Base-by-base conservation (phyloP, 768 basidiomycete species). In the Cyclocybe aegerita region DNA sequence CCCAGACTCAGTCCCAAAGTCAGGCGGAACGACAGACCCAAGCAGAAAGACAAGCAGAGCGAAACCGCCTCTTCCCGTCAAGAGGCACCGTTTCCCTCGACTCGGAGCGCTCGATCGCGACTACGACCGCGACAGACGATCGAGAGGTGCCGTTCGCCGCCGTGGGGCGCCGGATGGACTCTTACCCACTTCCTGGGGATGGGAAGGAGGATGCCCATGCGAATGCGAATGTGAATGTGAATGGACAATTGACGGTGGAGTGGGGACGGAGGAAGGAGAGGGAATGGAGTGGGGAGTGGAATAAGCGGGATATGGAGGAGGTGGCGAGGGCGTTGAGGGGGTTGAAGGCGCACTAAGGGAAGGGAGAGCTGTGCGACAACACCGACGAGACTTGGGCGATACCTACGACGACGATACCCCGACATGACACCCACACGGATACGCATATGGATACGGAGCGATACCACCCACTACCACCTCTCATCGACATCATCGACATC, bases 261-360 rank as follows among this genome's bases (percentile, higher is more conserved):
- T 65, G 47, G 47, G 62, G 66, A 15, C 60, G 60, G 35, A 51
- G 68, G 34, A 69, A 69, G 57, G 68, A 69, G 54, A 59, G 59
- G 41, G 71, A 71, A 43, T 72, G 71, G 71, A 71, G 66, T 47
- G 71, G 71, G 8, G 69, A 71, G 49, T 72, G 71, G 71, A 72
- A 72, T 51, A 39, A 67, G 15, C 54, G 52, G 47, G 70, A 72
- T 57, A 69, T 72, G 65, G 61, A 64, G 11, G 65, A 68, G 37
- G 69, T 72, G 16, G 52, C 64, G 48, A 64, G 45, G 51, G 59
- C 54, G 33, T 49, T 72, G 56, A 56, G 71, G 36, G 63, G 57
- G 7, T 50, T 71, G 36, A 67, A 62, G 48, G 53, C 36, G 36
- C 11, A 37, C 7, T 15, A 3, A 37, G 36, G 1, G 36, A 37